Evolutionary conservation across 176 grass and related monocot genomes (phyloP), one percentile per base, ranked within the genome.

Genomic region (Aegilops umbellulata): DNA sequence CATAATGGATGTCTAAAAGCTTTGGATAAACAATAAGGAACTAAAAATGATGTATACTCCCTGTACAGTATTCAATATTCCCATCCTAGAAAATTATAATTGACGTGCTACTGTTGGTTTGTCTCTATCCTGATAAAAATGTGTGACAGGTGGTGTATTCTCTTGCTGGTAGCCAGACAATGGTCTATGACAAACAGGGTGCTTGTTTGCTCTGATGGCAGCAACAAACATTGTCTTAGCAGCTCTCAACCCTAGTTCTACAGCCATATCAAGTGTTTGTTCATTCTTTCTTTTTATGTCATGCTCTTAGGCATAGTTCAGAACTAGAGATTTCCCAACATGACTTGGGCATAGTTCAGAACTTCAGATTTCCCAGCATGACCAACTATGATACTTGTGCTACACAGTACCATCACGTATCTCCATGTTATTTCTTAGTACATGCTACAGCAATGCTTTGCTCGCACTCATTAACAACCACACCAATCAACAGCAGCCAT

Each of bases 121-220:
- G 83, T 53, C 24, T 66, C 13, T 51, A 85, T 65, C 72, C 30
- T 26, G 83, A 25, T 46, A 57, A 83, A 77, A 87, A 86, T 42
- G 19, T 1, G 7, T 63, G 23, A 68, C 41, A 78, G 65, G 30
- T 57, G 22, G 69, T 67, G 65, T 73, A 76, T 65, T 55, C 60
- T 84, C 55, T 29, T 74, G 58, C 63, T 65, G n/a, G 39, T 35
- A 26, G 36, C 3, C n/a, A 69, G 35, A 78, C 47, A 63, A 34
- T 24, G 72, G 72, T 46, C 27, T 8, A 30, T 63, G 17, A 44
- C 27, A 79, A 80, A 32, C 39, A 74, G 15, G 60, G 29, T 49
- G 49, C 53, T 61, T 31, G 20, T 74, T 39, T 78, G 64, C 53
- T 84, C 27, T 53, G 29, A 80, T 36, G 29, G 65, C 23, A 57